A percentile compares a stretch with the other conserved stretches of the same genome.
Conservation (phyloP, 441 rosid genomes). For the Populus tomentosa region DNA sequence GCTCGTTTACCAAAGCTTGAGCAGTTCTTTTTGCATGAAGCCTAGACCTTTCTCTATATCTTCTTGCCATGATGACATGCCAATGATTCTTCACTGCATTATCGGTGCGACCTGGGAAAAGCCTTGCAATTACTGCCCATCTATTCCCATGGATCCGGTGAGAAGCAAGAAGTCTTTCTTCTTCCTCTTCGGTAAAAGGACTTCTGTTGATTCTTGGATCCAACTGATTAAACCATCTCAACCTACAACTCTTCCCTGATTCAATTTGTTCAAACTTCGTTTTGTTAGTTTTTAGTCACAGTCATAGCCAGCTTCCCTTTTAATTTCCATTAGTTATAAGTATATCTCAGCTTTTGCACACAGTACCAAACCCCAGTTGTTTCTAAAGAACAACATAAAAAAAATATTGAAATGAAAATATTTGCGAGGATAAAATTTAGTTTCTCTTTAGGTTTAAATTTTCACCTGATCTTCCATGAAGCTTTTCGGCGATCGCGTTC, state of each 20-base stretch:
- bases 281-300: slow-evolving; percentile 16
- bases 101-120: slow-evolving; percentile 94
- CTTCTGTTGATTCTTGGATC: slow-evolving; percentile 84
- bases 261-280: slow-evolving; percentile 7
- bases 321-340: background rate
- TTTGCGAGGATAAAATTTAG: background rate
- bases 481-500: slow-evolving; percentile 70
- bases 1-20: slow-evolving; percentile 18
- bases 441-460: background rate
- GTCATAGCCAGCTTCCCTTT: background rate
- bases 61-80: slow-evolving; percentile 72
- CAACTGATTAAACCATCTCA: slow-evolving; percentile 91
- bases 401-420: background rate
- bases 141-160: slow-evolving; percentile 77
- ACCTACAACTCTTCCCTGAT: slow-evolving; percentile 80
- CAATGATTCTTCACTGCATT: slow-evolving; percentile 95
- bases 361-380: background rate
- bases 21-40: slow-evolving; percentile 20
- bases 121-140: slow-evolving; percentile 85
- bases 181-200: slow-evolving; percentile 82
- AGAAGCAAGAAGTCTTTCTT: slow-evolving; percentile 67
- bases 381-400: background rate
- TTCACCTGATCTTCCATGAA: slow-evolving; percentile 62
- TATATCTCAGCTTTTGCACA: background rate
- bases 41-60: slow-evolving; percentile 24